Percentiles rank a stretch among this genome's conserved stretches.
Conservation (phyloP, 1,139 yeast genomes). For the Nakaseomyces glabratus region DNA sequence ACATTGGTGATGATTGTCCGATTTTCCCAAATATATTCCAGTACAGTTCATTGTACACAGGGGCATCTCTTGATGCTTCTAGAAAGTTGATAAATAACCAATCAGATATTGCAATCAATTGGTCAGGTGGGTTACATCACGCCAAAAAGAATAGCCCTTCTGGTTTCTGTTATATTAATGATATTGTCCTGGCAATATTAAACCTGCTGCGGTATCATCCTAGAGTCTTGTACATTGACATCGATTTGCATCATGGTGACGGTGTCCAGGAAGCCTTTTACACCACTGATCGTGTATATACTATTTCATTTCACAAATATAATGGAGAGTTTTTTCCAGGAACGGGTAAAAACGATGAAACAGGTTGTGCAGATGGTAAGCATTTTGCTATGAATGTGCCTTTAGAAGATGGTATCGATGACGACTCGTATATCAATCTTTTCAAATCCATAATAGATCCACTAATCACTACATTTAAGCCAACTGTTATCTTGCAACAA, state of each 20-base stretch:
- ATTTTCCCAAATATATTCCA: conserved; percentile 92
- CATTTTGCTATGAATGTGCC: conserved; percentile 84
- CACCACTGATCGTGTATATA: conserved; percentile 94
- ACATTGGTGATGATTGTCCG: conserved; percentile 97
- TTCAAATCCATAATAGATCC: conserved; percentile 79
- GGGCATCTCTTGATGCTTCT: conserved; percentile 89
- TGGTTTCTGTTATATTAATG: conserved; percentile 76
- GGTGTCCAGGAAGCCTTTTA: conserved; percentile 98
- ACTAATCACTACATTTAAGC: conserved; percentile 89
- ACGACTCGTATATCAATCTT: conserved; percentile 72
- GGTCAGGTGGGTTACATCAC: conserved; percentile 97
- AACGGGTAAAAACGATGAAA: conserved; percentile 83
- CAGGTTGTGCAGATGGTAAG: conserved; percentile 84
- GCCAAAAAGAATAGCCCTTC: conserved; percentile 92
- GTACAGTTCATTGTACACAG: conserved; percentile 78
- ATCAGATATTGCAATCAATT: conserved; percentile 91
- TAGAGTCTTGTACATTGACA: conserved; percentile 89
- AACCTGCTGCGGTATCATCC: conserved; percentile 87
- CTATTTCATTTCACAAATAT: conserved; percentile 92
- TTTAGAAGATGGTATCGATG: conserved; percentile 86
- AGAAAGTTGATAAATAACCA: conserved; percentile 74
- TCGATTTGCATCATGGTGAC: conserved; percentile 96
- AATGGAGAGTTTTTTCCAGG: conserved; percentile 96
- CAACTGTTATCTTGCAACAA: conserved; percentile 83
- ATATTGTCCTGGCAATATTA: conserved; percentile 82